Evolutionary conservation across 2,329 filamentous ascomycete genomes (phyloP), one percentile per base, ranked within the genome.

Genomic region (Paecilomyces niveus): DNA sequence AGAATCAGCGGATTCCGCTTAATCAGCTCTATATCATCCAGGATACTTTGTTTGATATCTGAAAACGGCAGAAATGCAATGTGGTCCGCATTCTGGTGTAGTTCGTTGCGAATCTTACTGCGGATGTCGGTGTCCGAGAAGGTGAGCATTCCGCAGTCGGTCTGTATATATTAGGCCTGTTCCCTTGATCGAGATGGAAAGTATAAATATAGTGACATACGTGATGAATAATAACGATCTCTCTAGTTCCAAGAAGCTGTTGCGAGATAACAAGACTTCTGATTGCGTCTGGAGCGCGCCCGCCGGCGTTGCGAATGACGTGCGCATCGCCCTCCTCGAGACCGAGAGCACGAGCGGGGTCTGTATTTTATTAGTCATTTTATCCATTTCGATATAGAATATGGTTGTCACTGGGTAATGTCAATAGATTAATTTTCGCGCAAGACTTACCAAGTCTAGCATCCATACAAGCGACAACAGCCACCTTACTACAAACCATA

Each of bases 401-500:
- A 50, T 50, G 15, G 45, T 22, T 18, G 10, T 3, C 3, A 18
- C 8, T 3, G 2, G 33, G 4, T 15, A 13, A 39, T 15, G 32
- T 15, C 10, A 21, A 50, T 18, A 32, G 81, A 65, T 86, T 78
- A 55, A 29, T 7, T 29, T 29, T 29, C 7, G 7, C 7, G 26
- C 24, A 22, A 7, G 11, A 51, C 57, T 21, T 63, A 70, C 69
- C 68, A 2, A 71, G 62, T 10, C 89, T 85, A 4, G 90, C 88
- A 68, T 94, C 89, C 89, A 94, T 94, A 74, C 90, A 94, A 0
- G 89, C 89, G 52, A 93, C 81, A 82, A 66, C 62, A n/a, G 66
- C 61, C 11, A 64, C 60, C 31, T 66, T 67, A 26, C 65, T 69
- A 53, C 55, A 49, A 22, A 26, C 33, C 18, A 9, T 2, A 11